A percentile compares a stretch with the other conserved stretches of the same genome.
Evolutionary conservation across 257 asterid species (phyloP).

Genomic region (Solanum appendiculatum): DNA sequence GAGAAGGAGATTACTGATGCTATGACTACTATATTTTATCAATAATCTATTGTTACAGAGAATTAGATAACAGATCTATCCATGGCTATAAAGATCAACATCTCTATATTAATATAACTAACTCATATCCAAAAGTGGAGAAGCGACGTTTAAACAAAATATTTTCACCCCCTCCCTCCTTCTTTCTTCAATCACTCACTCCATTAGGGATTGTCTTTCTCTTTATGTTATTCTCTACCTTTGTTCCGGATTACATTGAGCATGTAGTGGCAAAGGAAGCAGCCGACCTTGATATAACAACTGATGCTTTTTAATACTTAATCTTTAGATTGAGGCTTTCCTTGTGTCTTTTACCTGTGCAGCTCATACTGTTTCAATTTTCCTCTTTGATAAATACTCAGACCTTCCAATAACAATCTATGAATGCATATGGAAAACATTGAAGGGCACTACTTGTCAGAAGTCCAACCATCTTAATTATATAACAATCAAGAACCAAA

Average conservation of each 20-base stretch:
- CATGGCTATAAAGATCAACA: no score
- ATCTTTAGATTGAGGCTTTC: neutral
- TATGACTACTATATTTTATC: no score
- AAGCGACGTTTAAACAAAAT: no score
- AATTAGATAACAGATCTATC: no score
- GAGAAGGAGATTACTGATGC: constrained; percentile 85
- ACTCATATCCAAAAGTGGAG: no score
- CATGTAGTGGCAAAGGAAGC: neutral
- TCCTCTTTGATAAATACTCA: neutral
- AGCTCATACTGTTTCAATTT: neutral
- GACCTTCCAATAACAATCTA: neutral
- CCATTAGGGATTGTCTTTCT: no score
- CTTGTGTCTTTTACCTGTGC: neutral
- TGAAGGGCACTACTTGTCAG: neutral
- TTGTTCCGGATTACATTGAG: neutral
- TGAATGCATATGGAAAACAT: neutral
- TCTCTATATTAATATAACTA: no score
- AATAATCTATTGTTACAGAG: no score
- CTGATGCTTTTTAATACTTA: neutral
- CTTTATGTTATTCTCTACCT: neutral
- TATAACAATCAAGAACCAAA: neutral
- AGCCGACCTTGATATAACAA: neutral
- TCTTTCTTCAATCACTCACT: no score
- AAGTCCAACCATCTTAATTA: neutral
- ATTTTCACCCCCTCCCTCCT: no score